Conservation (phyloP, 129 eudicot genomes). For the Flaveria trinervia region DNA sequence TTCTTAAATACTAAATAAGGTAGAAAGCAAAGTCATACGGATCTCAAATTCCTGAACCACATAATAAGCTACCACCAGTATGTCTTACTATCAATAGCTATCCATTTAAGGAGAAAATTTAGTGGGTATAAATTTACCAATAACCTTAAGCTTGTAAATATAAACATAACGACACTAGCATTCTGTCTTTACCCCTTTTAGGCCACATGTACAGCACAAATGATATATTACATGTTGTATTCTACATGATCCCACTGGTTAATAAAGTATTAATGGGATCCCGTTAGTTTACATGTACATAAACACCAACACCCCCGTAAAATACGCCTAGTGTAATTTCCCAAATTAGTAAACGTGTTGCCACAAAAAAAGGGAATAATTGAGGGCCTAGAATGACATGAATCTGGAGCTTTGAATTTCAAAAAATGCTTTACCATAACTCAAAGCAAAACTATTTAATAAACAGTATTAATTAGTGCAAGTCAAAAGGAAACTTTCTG, state of each 20-base stretch:
- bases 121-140: no score
- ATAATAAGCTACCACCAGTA: no score
- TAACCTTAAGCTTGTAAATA: background rate
- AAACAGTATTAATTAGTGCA: conserved; percentile 20
- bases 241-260: background rate
- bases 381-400: conserved; percentile 26
- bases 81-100: no score
- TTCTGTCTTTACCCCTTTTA: background rate
- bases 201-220: background rate
- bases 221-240: no score
- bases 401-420: conserved; percentile 24
- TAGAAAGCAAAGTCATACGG: no score
- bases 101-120: no score
- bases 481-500: conserved; percentile 46
- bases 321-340: background rate
- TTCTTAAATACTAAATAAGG: no score
- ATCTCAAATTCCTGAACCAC: no score
- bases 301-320: background rate
- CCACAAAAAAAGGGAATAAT: conserved; percentile 28
- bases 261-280: background rate
- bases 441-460: conserved; percentile 7
- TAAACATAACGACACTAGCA: background rate
- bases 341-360: conserved; percentile 9
- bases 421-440: conserved; percentile 35
- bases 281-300: background rate